Evolutionary conservation across 805 yeast genomes (phyloP).

Genomic region (Candida railenensis): DNA sequence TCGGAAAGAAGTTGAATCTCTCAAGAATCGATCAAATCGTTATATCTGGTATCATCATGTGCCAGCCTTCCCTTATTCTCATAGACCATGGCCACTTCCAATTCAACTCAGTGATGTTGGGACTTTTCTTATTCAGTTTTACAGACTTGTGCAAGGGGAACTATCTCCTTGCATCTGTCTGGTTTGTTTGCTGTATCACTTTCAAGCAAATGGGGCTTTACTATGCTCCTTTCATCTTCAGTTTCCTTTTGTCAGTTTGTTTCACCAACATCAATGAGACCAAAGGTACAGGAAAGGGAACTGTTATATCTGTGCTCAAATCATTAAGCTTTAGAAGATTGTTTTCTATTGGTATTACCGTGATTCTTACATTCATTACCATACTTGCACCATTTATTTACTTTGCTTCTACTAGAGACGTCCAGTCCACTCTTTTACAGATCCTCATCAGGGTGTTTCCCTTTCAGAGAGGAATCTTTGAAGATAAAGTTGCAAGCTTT

Average conservation of each 20-base stretch:
- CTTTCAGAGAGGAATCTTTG: slow-evolving; percentile 89
- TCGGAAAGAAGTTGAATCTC: slow-evolving; percentile 56
- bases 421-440: slow-evolving; percentile 48
- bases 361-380: slow-evolving; percentile 49
- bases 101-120: slow-evolving; percentile 92
- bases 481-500: slow-evolving; percentile 94
- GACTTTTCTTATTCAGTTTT: slow-evolving; percentile 69
- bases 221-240: slow-evolving; percentile 86
- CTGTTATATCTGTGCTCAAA: slow-evolving; percentile 9
- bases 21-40: slow-evolving; percentile 75
- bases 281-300: slow-evolving; percentile 9
- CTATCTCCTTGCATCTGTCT: slow-evolving; percentile 65
- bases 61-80: slow-evolving; percentile 78
- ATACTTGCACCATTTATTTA: slow-evolving; percentile 62
- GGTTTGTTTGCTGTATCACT: slow-evolving; percentile 73
- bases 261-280: slow-evolving; percentile 19
- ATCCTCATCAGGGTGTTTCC: slow-evolving; percentile 77
- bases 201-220: slow-evolving; percentile 96
- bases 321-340: slow-evolving; percentile 58
- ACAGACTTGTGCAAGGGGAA: slow-evolving; percentile 64
- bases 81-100: slow-evolving; percentile 98
- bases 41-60: slow-evolving; percentile 73
- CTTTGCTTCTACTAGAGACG: slow-evolving; percentile 12
- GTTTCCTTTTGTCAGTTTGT: slow-evolving; percentile 62
- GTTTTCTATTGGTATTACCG: slow-evolving; percentile 61